Conservation (phyloP, 2,329 filamentous ascomycete species). For the Pseudonectria foliicola region DNA sequence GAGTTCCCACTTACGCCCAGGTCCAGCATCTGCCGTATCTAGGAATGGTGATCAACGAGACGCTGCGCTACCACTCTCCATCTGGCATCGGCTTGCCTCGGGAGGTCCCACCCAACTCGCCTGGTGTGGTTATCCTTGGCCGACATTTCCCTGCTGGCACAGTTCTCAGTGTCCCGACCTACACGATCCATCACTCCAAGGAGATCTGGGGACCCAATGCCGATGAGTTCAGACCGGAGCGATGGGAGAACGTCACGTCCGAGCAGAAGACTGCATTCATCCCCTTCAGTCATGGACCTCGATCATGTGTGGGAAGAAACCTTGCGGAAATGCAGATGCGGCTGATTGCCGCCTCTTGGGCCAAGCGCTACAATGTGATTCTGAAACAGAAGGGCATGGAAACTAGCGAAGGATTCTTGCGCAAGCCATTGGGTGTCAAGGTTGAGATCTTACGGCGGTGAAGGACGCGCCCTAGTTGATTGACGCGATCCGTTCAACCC, state of each 20-base stretch:
- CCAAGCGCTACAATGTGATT: constrained; percentile 6
- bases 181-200: constrained; percentile 8
- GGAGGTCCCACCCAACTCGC: too few relatives aligned
- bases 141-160: constrained; percentile 10
- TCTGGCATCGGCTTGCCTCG: constrained; percentile 9
- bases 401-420: constrained; percentile 9
- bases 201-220: constrained; percentile 7
- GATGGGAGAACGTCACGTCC: constrained; percentile 4
- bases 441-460: too few relatives aligned
- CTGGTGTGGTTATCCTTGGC: constrained; percentile 2
- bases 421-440: constrained; percentile 5
- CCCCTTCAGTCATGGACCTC: constrained; percentile 8
- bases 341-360: constrained; percentile 6
- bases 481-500: too few relatives aligned
- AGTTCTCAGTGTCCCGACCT: constrained; percentile 7
- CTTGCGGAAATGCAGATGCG: constrained; percentile 10
- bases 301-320: constrained; percentile 9
- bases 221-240: constrained; percentile 8
- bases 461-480: too few relatives aligned
- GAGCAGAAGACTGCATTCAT: constrained; percentile 9
- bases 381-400: constrained; percentile 6
- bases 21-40: constrained; percentile 7
- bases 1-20: constrained; percentile 4
- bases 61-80: constrained; percentile 8
- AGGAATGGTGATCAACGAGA: constrained; percentile 8